Evolutionary conservation across 192 early-diverging fungal genomes (phyloP).

Genomic region (Gonapodya sp.): DNA sequence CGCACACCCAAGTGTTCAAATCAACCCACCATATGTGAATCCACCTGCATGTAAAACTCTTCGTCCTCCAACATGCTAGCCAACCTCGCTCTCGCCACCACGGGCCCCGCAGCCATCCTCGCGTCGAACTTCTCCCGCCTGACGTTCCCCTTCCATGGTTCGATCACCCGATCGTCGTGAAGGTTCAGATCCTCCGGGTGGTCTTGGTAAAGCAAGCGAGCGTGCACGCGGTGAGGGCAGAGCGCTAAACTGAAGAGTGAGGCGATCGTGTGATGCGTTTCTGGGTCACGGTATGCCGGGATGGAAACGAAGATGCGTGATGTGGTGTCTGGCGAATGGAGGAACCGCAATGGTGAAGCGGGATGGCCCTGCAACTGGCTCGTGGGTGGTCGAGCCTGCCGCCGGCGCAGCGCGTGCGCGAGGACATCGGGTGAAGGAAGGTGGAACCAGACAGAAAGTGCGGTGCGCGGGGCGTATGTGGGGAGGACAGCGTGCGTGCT

Average conservation of each 20-base stretch:
- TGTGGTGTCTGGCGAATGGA: background rate
- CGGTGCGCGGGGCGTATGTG: background rate
- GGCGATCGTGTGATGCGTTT: background rate
- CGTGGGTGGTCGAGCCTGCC: background rate
- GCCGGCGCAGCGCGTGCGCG: background rate
- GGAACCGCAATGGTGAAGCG: background rate
- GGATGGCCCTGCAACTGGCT: background rate
- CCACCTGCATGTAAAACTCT: background rate
- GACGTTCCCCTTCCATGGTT: background rate
- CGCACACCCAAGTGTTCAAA: no score
- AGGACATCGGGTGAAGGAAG: background rate
- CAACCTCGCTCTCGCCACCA: background rate
- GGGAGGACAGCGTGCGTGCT: background rate
- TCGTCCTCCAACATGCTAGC: background rate
- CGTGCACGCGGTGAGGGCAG: background rate
- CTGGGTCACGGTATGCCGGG: background rate
- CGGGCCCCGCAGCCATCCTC: background rate
- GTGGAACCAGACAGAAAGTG: background rate
- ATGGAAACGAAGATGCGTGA: background rate
- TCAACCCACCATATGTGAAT: background rate
- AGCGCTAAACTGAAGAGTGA: background rate
- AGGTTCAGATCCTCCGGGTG: background rate
- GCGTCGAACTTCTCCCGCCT: background rate
- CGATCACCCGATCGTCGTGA: background rate
- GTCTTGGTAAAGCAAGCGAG: background rate